Base-by-base conservation (phyloP, 2,329 filamentous ascomycete species). In the Scedosporium aurantiacum region DNA sequence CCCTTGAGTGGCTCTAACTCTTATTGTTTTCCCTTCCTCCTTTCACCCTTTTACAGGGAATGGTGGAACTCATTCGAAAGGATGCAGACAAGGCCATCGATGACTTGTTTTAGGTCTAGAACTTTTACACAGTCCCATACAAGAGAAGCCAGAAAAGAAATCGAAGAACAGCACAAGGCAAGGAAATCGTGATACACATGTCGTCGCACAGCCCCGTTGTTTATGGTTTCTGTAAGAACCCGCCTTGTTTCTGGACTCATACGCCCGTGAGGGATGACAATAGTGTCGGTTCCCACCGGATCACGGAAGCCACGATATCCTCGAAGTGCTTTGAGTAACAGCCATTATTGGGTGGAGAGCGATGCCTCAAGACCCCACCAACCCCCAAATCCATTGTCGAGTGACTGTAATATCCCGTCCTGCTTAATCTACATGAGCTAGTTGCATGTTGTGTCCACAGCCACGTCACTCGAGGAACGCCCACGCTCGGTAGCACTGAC, bases 61-160 rank as follows among this genome's bases (percentile, higher is more conserved):
- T 99, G 94, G 75, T 94, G 61, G 91, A 96, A 37, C 76, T 99
- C 69, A 96, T 99, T 70, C 89, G 90, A 70, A 89, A 91, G 68
- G 94, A 99, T 71, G 90, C 92, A 7, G 92, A 97, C 72, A 97
- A 97, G 76, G 86, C 87, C 16, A 88, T 99, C 65, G 84, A 90
- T 65, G 92, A 96, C 72, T 77, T 99, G 63, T 86, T 96, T 67
- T 94, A 71, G 68, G 61, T 25, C 23, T 27, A 52, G 55, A 23
- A n/a, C 4, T 41, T 45, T 47, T 27, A 40, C 18, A 14, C 23
- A 25, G 6, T 2, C 23, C 47, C 32, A 43, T 45, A 16, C 10
- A 25, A 58, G n/a, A 12, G 23, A 58, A 52, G n/a, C 8, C 18
- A 61, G 21, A 47, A 57, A 45, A 21, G 50, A 18, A 57, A 57